Percentiles rank a stretch among this genome's conserved stretches.
Evolutionary conservation across 805 yeast species (phyloP).

Genomic region (Kregervanrija pseudodelftensis): DNA sequence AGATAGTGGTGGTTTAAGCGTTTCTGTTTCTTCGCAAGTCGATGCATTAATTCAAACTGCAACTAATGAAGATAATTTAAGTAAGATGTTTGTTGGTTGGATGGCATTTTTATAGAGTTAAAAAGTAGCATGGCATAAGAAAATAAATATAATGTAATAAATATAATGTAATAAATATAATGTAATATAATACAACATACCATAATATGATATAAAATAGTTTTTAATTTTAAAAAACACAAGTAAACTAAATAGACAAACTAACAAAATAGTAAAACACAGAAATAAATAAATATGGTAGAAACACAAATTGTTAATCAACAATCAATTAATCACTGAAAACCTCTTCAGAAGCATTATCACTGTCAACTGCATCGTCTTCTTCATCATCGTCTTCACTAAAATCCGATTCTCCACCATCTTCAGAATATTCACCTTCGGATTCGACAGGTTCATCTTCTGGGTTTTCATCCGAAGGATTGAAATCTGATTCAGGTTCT

Average conservation of each 20-base stretch:
- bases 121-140: neutral
- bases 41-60: conserved; percentile 84
- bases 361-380: conserved; percentile 22
- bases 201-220: too few relatives aligned
- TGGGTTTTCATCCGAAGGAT: conserved; percentile 55
- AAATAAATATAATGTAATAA: neutral
- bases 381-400: conserved; percentile 19
- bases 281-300: too few relatives aligned
- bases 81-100: conserved; percentile 96
- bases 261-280: too few relatives aligned
- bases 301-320: too few relatives aligned
- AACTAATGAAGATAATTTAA: conserved; percentile 57
- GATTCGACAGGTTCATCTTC: conserved; percentile 42
- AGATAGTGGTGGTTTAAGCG: conserved; percentile 54
- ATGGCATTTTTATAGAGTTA: conserved; percentile 47
- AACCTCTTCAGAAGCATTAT: conserved; percentile 24
- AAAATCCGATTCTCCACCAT: conserved; percentile 16
- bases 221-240: too few relatives aligned
- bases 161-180: neutral
- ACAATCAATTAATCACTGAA: conserved; percentile 20
- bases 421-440: conserved; percentile 25
- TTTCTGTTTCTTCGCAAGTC: conserved; percentile 89
- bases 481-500: conserved; percentile 57
- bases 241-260: too few relatives aligned
- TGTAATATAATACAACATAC: too few relatives aligned